Evolutionary conservation across 352 stramenopile species (phyloP), one percentile per base, ranked within the genome.

Genomic region (Pythium dissotocum): DNA sequence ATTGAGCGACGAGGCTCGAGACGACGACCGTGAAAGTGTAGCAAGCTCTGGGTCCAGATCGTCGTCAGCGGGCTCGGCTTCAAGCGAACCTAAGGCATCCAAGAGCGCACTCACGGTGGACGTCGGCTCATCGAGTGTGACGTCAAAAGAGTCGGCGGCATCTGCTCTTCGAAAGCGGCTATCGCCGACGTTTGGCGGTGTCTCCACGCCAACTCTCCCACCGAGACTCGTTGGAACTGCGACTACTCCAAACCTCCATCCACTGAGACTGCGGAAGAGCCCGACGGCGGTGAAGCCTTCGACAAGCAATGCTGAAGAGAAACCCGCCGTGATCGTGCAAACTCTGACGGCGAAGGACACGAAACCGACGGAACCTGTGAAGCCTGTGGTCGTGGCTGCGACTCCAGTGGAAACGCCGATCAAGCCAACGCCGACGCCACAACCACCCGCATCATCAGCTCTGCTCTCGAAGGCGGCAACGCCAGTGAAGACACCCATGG

Each of bases 191-290:
- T 40, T 72, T 14, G 53, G 42, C 9, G 58, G 49, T n/a, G 36
- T 65, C 10, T 67, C 67, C 5, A 62, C 61, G n/a, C 44, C 60
- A 21, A 66, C 62, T 18, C 49, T 71, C 2, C 58, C 63, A 1
- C 54, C 52, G 4, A 61, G 13, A n/a, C 49, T 74, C 36, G 28
- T 59, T 10, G 36, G 18, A 16, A 36, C 30, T 1, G 40, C 42
- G 1, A 38, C 44, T 21, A 62, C 63, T 28, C 62, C 69, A 38
- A 71, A 44, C 7, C 21, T 75, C 8, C 60, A 75, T 36, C 62
- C 69, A 1, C 54, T 75, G 8, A 71, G 71, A 16, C 46, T 75
- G 16, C 69, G 69, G 21, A 75, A 75, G 57, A 65, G 56, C 16
- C 51, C 65, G 3, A 18, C 36, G 14, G 21, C 57, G 0, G 57